These are phyloP conservation scores for Fusarium cicatricum DNA, from an alignment of 2,329 filamentous ascomycete genomes.

Conservation along the genomic window DNA sequence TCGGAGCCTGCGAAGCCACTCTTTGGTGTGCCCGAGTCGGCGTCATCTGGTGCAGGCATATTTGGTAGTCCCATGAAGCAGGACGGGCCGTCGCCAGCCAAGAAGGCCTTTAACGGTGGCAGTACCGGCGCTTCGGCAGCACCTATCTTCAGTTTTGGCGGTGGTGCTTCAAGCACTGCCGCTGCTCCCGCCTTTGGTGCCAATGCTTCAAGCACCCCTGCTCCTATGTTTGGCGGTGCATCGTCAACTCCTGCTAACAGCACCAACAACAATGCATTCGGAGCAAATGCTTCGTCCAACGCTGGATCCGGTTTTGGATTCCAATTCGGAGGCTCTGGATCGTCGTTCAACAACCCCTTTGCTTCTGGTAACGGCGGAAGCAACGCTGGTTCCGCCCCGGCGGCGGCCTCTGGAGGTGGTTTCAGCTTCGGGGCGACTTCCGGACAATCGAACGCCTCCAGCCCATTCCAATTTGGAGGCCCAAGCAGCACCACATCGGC, in stretches of 20 bases:
- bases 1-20: slow-evolving; percentile 47
- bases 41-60: slow-evolving; percentile 41
- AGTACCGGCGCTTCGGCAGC: slow-evolving; percentile 36
- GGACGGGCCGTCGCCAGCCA: slow-evolving; percentile 50
- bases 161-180: slow-evolving; percentile 21
- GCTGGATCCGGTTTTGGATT: slow-evolving; percentile 42
- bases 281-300: slow-evolving; percentile 40
- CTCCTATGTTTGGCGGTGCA: slow-evolving; percentile 47
- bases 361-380: slow-evolving; percentile 41
- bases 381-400: slow-evolving; percentile 31
- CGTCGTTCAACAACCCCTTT: slow-evolving; percentile 53
- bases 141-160: slow-evolving; percentile 49
- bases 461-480: slow-evolving; percentile 52
- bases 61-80: slow-evolving; percentile 58
- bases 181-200: slow-evolving; percentile 48
- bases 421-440: slow-evolving; percentile 51
- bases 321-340: slow-evolving; percentile 44
- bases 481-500: slow-evolving; percentile 35
- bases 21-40: slow-evolving; percentile 50
- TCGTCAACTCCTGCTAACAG: slow-evolving; percentile 35
- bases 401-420: slow-evolving; percentile 40
- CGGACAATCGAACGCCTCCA: slow-evolving; percentile 40
- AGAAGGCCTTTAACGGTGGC: slow-evolving; percentile 46
- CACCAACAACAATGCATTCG: slow-evolving; percentile 49
- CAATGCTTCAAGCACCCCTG: slow-evolving; percentile 38